These are phyloP conservation scores for Nidularia sp. DNA, from an alignment of 768 basidiomycete genomes.

Conservation along the genomic window DNA sequence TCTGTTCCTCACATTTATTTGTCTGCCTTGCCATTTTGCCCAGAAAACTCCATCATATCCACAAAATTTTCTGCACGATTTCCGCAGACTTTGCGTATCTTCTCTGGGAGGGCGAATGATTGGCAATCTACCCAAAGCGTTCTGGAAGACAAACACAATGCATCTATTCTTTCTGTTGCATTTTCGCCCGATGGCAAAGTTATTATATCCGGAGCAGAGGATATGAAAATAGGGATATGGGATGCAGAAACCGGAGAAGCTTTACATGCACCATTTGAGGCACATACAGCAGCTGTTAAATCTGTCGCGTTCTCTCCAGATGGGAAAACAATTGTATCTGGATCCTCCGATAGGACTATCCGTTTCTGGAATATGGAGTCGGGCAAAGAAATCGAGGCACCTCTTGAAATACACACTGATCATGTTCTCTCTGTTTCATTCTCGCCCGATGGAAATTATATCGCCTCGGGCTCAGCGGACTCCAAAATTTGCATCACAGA, in stretches of 20 bases:
- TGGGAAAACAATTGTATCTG: too few species aligned
- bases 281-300: slow-evolving; percentile 6
- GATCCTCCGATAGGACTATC: too few species aligned
- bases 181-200: slow-evolving; percentile 19
- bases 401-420: background rate
- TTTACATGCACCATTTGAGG: background rate
- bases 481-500: background rate
- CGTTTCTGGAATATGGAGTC: too few species aligned
- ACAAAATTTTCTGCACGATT: too few species aligned
- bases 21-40: slow-evolving; percentile 17
- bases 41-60: slow-evolving; percentile 3
- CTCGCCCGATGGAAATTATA: slow-evolving; percentile 1
- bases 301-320: too few species aligned
- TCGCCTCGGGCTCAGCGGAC: background rate
- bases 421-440: background rate
- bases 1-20: slow-evolving; percentile 15
- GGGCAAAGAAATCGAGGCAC: background rate
- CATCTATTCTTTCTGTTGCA: too few species aligned
- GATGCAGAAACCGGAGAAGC: slow-evolving; percentile 10
- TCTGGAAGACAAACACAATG: too few species aligned
- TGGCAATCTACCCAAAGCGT: too few species aligned
- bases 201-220: slow-evolving; percentile 6
- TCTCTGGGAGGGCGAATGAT: too few species aligned
- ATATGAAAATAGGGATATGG: slow-evolving; percentile 1
- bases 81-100: too few species aligned